These are phyloP conservation scores for Oryza punctata DNA, from an alignment of 176 grass and related monocot genomes.

Conservation along the genomic window DNA sequence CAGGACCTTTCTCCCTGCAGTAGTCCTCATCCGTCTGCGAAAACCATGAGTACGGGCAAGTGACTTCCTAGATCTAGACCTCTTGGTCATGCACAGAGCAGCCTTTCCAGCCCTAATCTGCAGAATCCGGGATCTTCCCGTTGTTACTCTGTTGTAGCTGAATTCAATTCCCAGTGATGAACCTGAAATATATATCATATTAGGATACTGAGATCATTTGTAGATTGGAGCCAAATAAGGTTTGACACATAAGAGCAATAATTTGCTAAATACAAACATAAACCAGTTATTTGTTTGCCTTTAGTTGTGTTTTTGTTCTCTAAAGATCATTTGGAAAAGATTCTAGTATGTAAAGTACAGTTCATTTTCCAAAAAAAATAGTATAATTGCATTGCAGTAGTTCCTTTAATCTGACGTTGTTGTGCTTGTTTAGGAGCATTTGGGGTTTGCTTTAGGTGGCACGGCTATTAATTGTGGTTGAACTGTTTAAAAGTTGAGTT, in stretches of 20 bases:
- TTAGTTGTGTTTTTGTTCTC: background rate
- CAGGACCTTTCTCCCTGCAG: slow-evolving; percentile 66
- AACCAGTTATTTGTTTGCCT: background rate
- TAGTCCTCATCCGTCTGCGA: slow-evolving; percentile 65
- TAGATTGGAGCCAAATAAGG: background rate
- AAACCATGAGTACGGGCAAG: slow-evolving; percentile 88
- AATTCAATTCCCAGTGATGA: slow-evolving; percentile 67
- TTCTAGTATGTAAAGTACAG: background rate
- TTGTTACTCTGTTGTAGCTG: slow-evolving; percentile 57
- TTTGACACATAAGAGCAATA: background rate
- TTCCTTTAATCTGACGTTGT: background rate
- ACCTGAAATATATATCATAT: slow-evolving; percentile 49
- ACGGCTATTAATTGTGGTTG: background rate
- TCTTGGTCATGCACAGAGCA: slow-evolving; percentile 81
- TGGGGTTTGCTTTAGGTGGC: background rate
- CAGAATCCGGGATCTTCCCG: slow-evolving; percentile 51
- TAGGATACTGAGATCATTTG: background rate
- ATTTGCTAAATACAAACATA: slow-evolving; percentile 1
- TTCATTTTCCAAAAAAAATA: background rate
- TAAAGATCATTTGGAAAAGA: background rate
- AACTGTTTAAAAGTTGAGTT: background rate
- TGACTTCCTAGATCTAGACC: slow-evolving; percentile 86
- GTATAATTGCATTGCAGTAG: background rate
- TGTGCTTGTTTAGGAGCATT: background rate
- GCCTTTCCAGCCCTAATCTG: slow-evolving; percentile 86